Evolutionary conservation across 2,329 filamentous ascomycete species (phyloP), one percentile per base, ranked within the genome.

Genomic region (Huntiella savannae): DNA sequence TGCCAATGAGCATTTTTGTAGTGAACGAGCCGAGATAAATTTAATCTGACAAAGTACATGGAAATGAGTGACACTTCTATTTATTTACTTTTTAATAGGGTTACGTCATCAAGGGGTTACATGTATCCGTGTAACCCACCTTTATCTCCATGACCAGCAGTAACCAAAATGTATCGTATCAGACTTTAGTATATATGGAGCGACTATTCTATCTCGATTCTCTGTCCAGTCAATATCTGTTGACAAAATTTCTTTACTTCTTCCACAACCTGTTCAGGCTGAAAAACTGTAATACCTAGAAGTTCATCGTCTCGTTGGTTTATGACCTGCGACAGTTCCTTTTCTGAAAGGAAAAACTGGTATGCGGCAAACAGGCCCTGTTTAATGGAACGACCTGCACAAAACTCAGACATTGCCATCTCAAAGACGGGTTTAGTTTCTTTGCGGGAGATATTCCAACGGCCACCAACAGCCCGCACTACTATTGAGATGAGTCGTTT

Each of bases 1-100:
- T 70, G 47, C 81, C 82, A 52, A 86, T 80, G 36, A 87, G 68
- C 81, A 87, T 86, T 11, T 36, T 43, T 8, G 32, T 34, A 12
- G 28, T 28, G 2, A 7, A 7, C 5, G 7, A 10, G 6, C 22
- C 7, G 22, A 10, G 8, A 28, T 28, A 28, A 10, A 28, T 28
- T 2, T 7, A 10, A 2, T 3, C 1, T 4, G 8, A 28, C 5
- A 28, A 10, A 28, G 8, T 28, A 3, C 5, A 3, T 28, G 10
- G 2, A 28, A 28, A 28, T 7, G 22, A 3, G 22, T 6, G 8
- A 28, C 8, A 28, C 8, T 28, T 7, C 4, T 28, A 3, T 28
- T 7, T 10, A 28, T 28, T 28, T 28, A 4, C 22, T 28, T 28
- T 28, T 28, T 28, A 10, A 28, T 28, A 28, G 22, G 22, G 22